These are phyloP conservation scores for Neofusicoccum sp. DNA, from an alignment of 2,329 filamentous ascomycete species.

Conservation along the genomic window DNA sequence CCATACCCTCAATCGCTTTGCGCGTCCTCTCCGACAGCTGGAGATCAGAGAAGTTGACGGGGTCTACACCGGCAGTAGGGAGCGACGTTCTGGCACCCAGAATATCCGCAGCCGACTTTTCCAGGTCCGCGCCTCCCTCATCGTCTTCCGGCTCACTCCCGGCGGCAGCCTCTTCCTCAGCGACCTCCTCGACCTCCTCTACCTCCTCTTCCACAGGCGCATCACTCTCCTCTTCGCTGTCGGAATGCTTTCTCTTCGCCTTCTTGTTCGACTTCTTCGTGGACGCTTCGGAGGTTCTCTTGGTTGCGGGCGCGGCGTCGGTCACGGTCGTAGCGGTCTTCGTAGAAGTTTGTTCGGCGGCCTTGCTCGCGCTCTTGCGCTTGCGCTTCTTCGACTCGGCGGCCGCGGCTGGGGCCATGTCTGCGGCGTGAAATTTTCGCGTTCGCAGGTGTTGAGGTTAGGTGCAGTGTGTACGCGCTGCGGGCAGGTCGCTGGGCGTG, in stretches of 20 bases:
- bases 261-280: conserved; percentile 42
- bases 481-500: not conserved
- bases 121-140: conserved; percentile 30
- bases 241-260: conserved; percentile 37
- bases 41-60: conserved; percentile 74
- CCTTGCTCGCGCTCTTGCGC: conserved; percentile 45
- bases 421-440: conserved; percentile 10
- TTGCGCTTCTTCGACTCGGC: conserved; percentile 47
- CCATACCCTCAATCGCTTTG: conserved; percentile 86
- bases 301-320: conserved; percentile 32
- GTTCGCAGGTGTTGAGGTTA: not conserved
- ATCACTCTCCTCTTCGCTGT: conserved; percentile 31
- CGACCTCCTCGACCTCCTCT: conserved; percentile 32
- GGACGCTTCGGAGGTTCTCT: conserved; percentile 28
- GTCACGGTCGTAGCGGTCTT: conserved; percentile 20
- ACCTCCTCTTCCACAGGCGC: conserved; percentile 25
- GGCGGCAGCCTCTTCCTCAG: conserved; percentile 24
- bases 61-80: conserved; percentile 60
- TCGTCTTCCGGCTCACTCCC: conserved; percentile 21
- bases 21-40: conserved; percentile 85
- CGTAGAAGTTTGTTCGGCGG: conserved; percentile 28
- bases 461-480: not conserved
- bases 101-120: conserved; percentile 43
- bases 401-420: conserved; percentile 39
- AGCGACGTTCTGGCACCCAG: conserved; percentile 54